Percentiles rank a stretch among this genome's conserved stretches.
These are phyloP conservation scores for Podaxis carcinomalis DNA, from an alignment of 768 basidiomycete species.

Conservation along the genomic window DNA sequence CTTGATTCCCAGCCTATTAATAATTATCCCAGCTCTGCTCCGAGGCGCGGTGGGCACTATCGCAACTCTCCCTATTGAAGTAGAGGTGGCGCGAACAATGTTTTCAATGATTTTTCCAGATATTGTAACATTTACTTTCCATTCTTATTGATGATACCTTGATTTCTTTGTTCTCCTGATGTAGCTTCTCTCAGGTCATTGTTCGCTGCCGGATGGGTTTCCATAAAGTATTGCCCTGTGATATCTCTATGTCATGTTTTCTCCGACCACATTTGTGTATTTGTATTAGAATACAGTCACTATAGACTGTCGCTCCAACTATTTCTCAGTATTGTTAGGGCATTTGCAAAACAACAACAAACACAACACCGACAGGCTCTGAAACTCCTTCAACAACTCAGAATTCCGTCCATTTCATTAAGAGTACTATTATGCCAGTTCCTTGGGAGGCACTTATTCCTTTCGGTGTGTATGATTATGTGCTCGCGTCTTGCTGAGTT, in stretches of 20 bases:
- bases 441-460: constrained; percentile 98
- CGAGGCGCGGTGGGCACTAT: no score
- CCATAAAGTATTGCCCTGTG: neutral
- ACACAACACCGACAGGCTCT: constrained; percentile 8
- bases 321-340: neutral
- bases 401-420: neutral
- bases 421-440: constrained; percentile 69
- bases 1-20: neutral
- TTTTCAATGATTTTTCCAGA: neutral
- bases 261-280: neutral
- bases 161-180: neutral
- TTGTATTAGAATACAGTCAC: neutral
- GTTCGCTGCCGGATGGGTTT: neutral
- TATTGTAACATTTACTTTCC: neutral
- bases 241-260: neutral
- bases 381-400: neutral
- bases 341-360: constrained; percentile 8
- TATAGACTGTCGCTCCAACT: neutral
- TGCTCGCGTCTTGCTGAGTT: neutral
- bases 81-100: neutral
- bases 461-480: constrained; percentile 56
- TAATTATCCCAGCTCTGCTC: neutral
- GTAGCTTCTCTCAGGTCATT: neutral
- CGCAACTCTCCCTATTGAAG: neutral
- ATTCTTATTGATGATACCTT: neutral